Evolutionary conservation across 2,329 filamentous ascomycete genomes (phyloP), one percentile per base, ranked within the genome.

Genomic region (Penicillium sp.): DNA sequence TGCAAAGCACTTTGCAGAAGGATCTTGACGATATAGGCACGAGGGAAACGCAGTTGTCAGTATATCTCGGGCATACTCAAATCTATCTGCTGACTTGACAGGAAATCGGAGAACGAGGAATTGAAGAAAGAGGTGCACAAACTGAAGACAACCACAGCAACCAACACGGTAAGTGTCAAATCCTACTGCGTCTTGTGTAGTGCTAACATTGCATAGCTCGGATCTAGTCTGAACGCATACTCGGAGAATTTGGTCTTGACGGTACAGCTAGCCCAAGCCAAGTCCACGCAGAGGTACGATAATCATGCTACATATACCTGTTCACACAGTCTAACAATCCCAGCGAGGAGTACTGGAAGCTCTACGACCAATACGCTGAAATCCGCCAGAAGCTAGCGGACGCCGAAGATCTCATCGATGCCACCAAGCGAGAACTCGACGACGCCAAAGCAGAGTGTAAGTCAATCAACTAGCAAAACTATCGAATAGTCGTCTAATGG

Each of bases 101-200:
- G 73, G 18, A 75, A 72, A 70, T 62, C 71, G 16, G 73, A 75
- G 47, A 72, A 72, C 38, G 73, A 75, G 47, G 71, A 74, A 21
- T 55, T 69, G 54, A 72, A 68, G 54, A 72, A 71, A 45, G 71
- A 74, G 56, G 60, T 68, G 35, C 68, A 73, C 24, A 69, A 66
- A 8, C 47, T 69, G 43, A 73, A 71, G 56, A 58, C 52, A 2
- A 55, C 28, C 9, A 33, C 9, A 7, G 30, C 30, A 28, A 16
- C 56, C 12, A 51, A 46, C 24, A 46, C 55, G 46, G 58, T 59
- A 58, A 43, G 58, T 5, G 18, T 11, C 2, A 9, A 12, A n/a
- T n/a, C 62, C 26, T 62, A 64, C 20, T 55, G 59, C 5, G 52
- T 58, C 2, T 18, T 52, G 66, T 66, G 62, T 54, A 20, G 26